Evolutionary conservation across 2,329 filamentous ascomycete genomes (phyloP), one percentile per base, ranked within the genome.

Genomic region (Cladosporium oxysporum): DNA sequence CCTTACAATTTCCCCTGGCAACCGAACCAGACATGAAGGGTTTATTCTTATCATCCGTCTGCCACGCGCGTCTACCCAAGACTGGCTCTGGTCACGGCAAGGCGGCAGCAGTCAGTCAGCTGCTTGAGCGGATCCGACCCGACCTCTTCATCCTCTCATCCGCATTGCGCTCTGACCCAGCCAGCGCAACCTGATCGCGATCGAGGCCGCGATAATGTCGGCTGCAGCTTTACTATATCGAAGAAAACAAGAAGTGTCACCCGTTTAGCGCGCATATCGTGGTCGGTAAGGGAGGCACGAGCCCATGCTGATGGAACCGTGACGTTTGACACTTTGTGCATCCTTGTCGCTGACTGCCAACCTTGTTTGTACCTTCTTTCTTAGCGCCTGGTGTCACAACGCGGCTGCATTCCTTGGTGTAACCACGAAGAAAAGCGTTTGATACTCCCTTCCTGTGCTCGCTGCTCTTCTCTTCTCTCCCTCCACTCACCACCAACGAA

Each of bases 331-430:
- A 28, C 47, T 50, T 23, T 50, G 47, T 5, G 14, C 6, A 53
- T 29, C 50, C 50, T 31, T 18, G 44, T 29, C 44, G 26, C 16
- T 60, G 14, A 23, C 59, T 33, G 53, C 59, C 52, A 52, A 53
- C 59, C 60, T 52, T 57, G 60, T 63, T 63, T 57, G 60, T 44
- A 41, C 60, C 47, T 31, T 31, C 23, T 52, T 10, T 37, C 50
- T 21, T 50, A 50, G 44, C 41, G 29, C 33, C 12, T 35, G 12
- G 33, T 35, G 41, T 35, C 44, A 61, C 58, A 44, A 50, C 58
- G 58, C 44, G 58, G 21, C 50, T 55, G 60, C 60, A 63, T 63
- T 63, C 60, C 50, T 63, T 41, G 49, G 41, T 63, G 60, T 47
- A 61, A 61, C 58, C n/a, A 62, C 49, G 50, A 41, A 29, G 33